These are phyloP conservation scores for Inga laurina DNA, from an alignment of 306 rosid genomes.

Conservation along the genomic window DNA sequence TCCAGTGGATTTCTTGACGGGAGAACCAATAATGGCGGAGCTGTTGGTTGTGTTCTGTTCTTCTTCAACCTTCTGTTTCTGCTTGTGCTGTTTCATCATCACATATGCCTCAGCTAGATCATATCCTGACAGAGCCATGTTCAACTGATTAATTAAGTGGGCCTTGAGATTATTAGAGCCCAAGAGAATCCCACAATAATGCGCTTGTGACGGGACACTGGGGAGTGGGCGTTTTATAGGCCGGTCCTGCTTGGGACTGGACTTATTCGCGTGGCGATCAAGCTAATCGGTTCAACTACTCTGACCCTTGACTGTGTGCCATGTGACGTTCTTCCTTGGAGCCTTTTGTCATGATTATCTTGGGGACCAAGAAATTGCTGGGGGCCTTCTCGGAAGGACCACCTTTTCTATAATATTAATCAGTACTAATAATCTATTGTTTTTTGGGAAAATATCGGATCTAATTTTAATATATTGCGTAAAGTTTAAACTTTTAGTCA, in stretches of 20 bases:
- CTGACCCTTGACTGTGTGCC: not conserved
- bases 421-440: too few species aligned
- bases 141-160: too few species aligned
- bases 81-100: not conserved
- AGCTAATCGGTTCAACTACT: not conserved
- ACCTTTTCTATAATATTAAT: not conserved
- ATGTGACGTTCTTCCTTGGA: not conserved
- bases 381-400: not conserved
- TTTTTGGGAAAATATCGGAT: too few species aligned
- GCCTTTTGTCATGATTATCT: not conserved
- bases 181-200: not conserved
- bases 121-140: not conserved
- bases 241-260: not conserved
- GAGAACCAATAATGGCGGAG: not conserved
- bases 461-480: too few species aligned
- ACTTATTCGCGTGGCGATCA: not conserved
- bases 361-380: constrained; percentile 30
- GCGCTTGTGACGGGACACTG: not conserved
- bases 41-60: not conserved
- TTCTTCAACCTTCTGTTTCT: not conserved
- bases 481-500: not conserved
- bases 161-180: not conserved
- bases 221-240: not conserved
- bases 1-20: not conserved
- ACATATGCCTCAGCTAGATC: constrained; percentile 3